phyloP scores from a whole-genome alignment of 23 red algal species.

The Agarophyton chilense region DNA sequence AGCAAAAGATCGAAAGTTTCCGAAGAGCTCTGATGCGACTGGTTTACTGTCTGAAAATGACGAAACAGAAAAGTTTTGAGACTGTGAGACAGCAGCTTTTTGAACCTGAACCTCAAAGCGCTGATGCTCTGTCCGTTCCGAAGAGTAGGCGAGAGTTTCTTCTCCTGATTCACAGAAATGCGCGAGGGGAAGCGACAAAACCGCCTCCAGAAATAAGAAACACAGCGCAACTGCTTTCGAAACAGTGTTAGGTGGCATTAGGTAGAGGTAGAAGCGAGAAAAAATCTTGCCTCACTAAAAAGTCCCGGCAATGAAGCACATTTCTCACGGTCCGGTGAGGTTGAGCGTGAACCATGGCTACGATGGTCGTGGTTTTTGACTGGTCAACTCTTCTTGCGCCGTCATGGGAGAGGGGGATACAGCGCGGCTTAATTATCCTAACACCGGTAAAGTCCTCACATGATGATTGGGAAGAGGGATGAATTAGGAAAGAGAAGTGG shows the following conservation, averaged over 20 bases:
- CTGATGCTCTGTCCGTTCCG: neutral
- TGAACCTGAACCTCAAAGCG: neutral
- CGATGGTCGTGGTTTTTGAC: too few species aligned
- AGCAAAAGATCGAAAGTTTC: neutral
- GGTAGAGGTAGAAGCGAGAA: neutral
- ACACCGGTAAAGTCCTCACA: too few species aligned
- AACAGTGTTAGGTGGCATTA: neutral
- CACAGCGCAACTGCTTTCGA: neutral
- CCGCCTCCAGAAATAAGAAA: neutral
- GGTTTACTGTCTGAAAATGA: conserved; percentile 4
- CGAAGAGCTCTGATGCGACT: neutral
- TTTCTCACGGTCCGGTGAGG: too few species aligned
- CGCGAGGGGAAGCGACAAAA: neutral
- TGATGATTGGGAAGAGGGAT: too few species aligned
- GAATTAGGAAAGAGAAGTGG: too few species aligned
- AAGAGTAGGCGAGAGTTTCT: neutral
- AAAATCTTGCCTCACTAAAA: too few species aligned
- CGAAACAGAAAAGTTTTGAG: neutral
- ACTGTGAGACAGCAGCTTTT: neutral
- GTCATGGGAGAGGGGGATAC: too few species aligned
- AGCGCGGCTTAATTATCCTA: too few species aligned
- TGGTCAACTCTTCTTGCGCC: too few species aligned
- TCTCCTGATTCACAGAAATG: neutral
- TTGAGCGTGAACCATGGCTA: too few species aligned
- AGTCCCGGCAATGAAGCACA: too few species aligned